Conservation (phyloP, 2,329 filamentous ascomycete genomes). For the Aspergillus jensenii region DNA sequence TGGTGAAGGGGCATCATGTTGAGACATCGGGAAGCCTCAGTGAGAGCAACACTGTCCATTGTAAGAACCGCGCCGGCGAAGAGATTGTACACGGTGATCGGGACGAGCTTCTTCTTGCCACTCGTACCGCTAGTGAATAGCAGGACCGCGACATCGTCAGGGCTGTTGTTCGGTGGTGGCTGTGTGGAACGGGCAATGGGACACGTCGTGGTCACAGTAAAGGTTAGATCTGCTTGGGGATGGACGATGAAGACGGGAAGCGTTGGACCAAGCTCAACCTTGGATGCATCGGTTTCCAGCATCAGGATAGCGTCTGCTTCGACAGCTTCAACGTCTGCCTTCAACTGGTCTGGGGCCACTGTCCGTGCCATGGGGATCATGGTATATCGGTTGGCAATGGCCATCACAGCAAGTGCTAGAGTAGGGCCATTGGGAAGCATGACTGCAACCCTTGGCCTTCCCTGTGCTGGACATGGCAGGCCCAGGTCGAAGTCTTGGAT, state of each 20-base stretch:
- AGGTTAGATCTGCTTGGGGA: conserved; percentile 1
- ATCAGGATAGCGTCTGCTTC: conserved; percentile 50
- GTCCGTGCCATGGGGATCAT: conserved; percentile 54
- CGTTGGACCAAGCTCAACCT: not conserved
- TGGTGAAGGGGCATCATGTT: conserved; percentile 64
- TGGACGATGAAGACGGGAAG: not conserved
- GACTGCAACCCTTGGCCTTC: conserved; percentile 51
- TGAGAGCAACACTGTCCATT: conserved; percentile 3
- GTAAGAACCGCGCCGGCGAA: conserved; percentile 50
- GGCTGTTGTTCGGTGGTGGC: conserved; percentile 32
- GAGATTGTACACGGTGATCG: conserved; percentile 52
- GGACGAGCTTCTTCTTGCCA: conserved; percentile 60
- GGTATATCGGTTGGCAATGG: conserved; percentile 52
- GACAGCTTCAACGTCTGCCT: conserved; percentile 51
- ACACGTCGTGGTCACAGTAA: not conserved
- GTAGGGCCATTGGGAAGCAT: conserved; percentile 56
- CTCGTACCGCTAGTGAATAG: conserved; percentile 60
- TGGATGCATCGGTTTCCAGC: conserved; percentile 27
- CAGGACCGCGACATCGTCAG: conserved; percentile 52
- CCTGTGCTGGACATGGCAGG: conserved; percentile 4
- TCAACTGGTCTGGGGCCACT: conserved; percentile 52
- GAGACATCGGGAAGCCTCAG: conserved; percentile 42
- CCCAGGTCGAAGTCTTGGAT: conserved; percentile 20
- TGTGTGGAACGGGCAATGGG: conserved; percentile 23
- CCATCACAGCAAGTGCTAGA: conserved; percentile 52